Evolutionary conservation across 1,284 basidiomycete genomes (phyloP), one percentile per base, ranked within the genome.

Genomic region (Moesziomyces antarcticus): DNA sequence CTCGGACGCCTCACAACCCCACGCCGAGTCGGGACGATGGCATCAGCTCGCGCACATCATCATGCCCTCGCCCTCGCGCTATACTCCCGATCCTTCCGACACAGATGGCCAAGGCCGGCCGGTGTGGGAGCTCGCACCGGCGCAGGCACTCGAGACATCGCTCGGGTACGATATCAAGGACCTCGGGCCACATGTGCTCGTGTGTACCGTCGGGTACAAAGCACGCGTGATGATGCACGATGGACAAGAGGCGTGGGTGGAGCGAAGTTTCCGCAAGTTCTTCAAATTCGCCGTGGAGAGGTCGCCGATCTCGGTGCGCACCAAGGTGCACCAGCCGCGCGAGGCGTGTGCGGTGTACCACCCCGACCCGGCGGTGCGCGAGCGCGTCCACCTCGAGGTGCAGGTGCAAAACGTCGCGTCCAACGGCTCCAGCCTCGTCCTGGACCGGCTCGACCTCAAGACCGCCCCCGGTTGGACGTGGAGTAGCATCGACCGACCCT

Each of bases 121-220:
- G 2, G 47, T 61, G 0, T 67, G 63, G 64, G 63, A 71, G 40
- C 55, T 67, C 10, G 0, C 37, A 1, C 30, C 65, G 2, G 49
- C 20, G 5, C 35, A 61, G 49, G 35, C 70, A 5, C 40, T 79
- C 4, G 79, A 82, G 35, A 75, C 73, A 0, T 57, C 67, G 0
- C 70, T 80, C 0, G 52, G 45, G 20, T 80, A 83, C 58, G 83
- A 84, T 47, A 77, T 84, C 52, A 82, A 80, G 27, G 80, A 84
- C 43, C 62, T 82, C 7, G 82, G 77, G 2, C 48, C 66, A 22
- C 79, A 84, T 49, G 77, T 82, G 3, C 67, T 84, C 5, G 77
- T 79, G 16, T 83, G 82, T 40, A 81, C 79, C 27, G 78, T 83
- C 5, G 70, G 73, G 8, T 84, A 84, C 49, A 74, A 67, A n/a